A percentile compares a stretch with the other conserved stretches of the same genome.
Evolutionary conservation across 345 rosid species (phyloP).

Genomic region (Mangifera indica): DNA sequence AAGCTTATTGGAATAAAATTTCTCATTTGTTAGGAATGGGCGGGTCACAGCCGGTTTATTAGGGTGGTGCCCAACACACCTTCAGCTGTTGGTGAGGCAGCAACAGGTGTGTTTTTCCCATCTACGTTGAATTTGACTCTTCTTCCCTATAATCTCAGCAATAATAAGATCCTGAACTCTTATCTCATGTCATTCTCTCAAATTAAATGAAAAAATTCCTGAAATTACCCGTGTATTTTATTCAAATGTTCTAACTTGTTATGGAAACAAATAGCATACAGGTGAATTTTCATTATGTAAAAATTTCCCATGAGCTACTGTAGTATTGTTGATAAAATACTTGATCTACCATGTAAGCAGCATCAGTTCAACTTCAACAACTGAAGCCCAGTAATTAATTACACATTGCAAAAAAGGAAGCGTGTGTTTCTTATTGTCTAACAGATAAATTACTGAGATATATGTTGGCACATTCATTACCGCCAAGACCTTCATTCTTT

Average conservation of each 20-base stretch:
- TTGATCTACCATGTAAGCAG: not conserved
- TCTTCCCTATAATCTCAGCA: not conserved
- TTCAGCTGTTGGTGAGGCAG: conserved; percentile 85
- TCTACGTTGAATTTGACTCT: not conserved
- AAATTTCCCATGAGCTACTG: not conserved
- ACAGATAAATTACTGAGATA: not conserved
- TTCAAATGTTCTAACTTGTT: not conserved
- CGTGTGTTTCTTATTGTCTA: not conserved
- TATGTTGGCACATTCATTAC: not conserved
- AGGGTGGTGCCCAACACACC: conserved; percentile 97
- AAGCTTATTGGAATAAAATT: not conserved
- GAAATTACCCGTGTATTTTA: no score
- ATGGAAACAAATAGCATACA: not conserved
- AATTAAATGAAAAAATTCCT: not conserved
- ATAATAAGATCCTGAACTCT: not conserved
- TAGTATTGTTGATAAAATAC: not conserved
- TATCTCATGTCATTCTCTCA: not conserved
- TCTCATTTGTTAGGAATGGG: conserved; percentile 60
- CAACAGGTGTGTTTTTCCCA: conserved; percentile 48
- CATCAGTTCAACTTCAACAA: no score
- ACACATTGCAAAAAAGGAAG: not conserved
- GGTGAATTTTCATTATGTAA: not conserved
- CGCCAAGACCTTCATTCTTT: not conserved
- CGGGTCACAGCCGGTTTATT: conserved; percentile 71
- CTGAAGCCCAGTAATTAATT: not conserved